Evolutionary conservation across 1,139 yeast species (phyloP).

Genomic region (Debaryomyces psychrophilus): DNA sequence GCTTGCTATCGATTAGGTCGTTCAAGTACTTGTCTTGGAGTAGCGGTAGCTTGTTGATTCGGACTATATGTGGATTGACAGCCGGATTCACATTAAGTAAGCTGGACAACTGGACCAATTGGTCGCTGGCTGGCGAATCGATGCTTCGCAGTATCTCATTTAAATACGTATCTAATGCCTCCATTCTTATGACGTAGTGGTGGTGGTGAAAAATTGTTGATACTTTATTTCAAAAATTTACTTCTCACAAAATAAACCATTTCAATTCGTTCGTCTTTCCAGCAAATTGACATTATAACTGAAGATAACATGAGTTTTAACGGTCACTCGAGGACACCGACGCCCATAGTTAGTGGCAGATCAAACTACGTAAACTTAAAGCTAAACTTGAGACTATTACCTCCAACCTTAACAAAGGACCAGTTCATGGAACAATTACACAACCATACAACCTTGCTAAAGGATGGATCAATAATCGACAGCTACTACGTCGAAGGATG

Average conservation of each 20-base stretch:
- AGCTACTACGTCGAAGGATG: conserved; percentile 25
- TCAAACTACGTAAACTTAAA: conserved; percentile 15
- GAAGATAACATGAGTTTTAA: conserved; percentile 3
- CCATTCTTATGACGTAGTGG: conserved; percentile 6
- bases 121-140: conserved; percentile 7
- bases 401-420: conserved; percentile 23
- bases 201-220: background rate
- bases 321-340: conserved; percentile 2
- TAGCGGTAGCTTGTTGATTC: conserved; percentile 13
- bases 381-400: conserved; percentile 23
- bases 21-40: conserved; percentile 15
- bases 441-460: conserved; percentile 11
- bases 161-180: conserved; percentile 10
- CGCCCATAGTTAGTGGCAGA: background rate
- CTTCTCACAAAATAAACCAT: conserved; percentile 1
- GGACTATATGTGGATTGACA: conserved; percentile 17
- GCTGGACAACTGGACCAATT: conserved; percentile 7
- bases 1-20: conserved; percentile 33
- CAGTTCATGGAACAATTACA: conserved; percentile 24
- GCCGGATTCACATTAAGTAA: conserved; percentile 15
- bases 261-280: background rate
- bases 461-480: conserved; percentile 13
- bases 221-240: conserved; percentile 4
- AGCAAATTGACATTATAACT: background rate
- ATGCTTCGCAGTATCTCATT: conserved; percentile 9